These are phyloP conservation scores for Chlamydomonas sp. DNA, from an alignment of 139 green algal species.

Conservation along the genomic window DNA sequence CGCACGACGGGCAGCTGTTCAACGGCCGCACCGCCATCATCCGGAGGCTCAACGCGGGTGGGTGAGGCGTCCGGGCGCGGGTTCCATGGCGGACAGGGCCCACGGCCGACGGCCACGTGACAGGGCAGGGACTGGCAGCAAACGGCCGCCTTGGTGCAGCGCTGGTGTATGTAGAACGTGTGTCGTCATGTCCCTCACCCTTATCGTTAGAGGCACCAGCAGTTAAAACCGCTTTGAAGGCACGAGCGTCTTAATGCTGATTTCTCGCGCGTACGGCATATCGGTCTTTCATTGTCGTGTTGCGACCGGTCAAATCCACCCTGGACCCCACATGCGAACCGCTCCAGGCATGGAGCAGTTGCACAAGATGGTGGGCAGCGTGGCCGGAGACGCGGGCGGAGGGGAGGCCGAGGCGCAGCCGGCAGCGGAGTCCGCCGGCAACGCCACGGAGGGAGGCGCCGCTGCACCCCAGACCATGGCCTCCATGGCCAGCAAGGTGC, in stretches of 20 bases:
- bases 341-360: slow-evolving; percentile 31
- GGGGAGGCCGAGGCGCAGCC: not conserved
- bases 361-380: slow-evolving; percentile 15
- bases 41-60: slow-evolving; percentile 29
- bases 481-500: too few relatives aligned
- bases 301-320: not conserved
- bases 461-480: too few relatives aligned
- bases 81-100: not conserved
- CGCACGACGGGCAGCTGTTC: slow-evolving; percentile 38
- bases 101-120: not conserved
- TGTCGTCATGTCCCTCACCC: not conserved
- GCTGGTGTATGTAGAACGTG: not conserved
- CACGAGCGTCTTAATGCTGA: not conserved
- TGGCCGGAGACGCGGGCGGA: too few relatives aligned
- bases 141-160: not conserved
- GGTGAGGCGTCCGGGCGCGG: not conserved
- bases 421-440: too few relatives aligned
- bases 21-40: slow-evolving; percentile 37
- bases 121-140: not conserved
- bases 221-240: not conserved
- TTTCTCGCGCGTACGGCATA: not conserved
- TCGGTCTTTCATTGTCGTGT: not conserved
- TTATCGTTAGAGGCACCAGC: not conserved
- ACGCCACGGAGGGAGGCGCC: too few relatives aligned
- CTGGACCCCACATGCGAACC: too few relatives aligned